These are phyloP conservation scores for Dioscorea alata DNA, from an alignment of 106 monocot species.

Conservation along the genomic window DNA sequence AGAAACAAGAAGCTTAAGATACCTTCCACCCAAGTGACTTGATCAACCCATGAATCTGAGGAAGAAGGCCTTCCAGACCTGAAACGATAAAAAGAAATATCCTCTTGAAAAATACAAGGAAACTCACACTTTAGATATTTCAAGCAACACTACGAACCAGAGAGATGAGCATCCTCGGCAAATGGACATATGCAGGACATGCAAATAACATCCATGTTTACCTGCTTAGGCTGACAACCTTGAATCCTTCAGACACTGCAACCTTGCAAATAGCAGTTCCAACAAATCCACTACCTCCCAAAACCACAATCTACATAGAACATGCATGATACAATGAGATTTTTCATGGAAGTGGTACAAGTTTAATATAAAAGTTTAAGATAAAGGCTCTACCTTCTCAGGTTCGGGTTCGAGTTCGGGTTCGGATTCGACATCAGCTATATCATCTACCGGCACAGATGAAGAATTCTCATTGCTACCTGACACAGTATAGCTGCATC, in stretches of 20 bases:
- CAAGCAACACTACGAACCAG: too few relatives aligned
- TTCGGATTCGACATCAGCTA: constrained; percentile 68
- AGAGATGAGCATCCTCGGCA: too few relatives aligned
- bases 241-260: constrained; percentile 88
- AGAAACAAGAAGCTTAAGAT: not conserved
- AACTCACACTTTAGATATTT: too few relatives aligned
- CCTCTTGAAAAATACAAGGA: too few relatives aligned
- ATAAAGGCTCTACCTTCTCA: constrained; percentile 25
- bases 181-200: too few relatives aligned
- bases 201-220: constrained; percentile 4
- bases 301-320: constrained; percentile 68
- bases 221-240: constrained; percentile 95
- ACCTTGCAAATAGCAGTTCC: constrained; percentile 97
- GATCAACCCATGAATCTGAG: constrained; percentile 77
- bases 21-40: constrained; percentile 88
- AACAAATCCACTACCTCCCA: constrained; percentile 95
- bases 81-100: constrained; percentile 5
- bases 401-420: too few relatives aligned
- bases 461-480: constrained; percentile 27
- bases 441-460: constrained; percentile 52
- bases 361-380: not conserved
- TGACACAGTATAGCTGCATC: constrained; percentile 31
- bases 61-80: constrained; percentile 83
- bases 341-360: too few relatives aligned
- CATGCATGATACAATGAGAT: not conserved